Conservation (phyloP, 192 early-diverging fungal genomes). For the Cetraspora pellucida region DNA sequence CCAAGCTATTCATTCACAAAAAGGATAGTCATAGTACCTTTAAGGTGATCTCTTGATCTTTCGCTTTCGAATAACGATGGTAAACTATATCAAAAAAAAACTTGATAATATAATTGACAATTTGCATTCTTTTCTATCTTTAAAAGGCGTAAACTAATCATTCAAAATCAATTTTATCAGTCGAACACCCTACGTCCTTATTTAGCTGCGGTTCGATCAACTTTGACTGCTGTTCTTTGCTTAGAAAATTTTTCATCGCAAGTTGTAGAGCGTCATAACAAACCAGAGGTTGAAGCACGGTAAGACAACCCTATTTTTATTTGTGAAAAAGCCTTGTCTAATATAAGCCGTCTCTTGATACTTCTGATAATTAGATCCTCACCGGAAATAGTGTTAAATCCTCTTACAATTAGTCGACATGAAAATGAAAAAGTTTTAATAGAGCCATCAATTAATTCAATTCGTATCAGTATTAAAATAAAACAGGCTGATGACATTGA, state of each 20-base stretch:
- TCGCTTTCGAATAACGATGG: too few species aligned
- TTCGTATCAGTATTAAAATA: conserved; percentile 93
- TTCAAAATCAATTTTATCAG: conserved; percentile 47
- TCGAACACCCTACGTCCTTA: conserved; percentile 98
- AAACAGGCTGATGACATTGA: conserved; percentile 99
- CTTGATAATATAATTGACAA: too few species aligned
- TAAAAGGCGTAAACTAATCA: too few species aligned
- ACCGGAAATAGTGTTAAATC: conserved; percentile 84
- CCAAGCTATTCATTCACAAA: too few species aligned
- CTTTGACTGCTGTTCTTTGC: conserved; percentile 92
- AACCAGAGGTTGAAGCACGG: conserved; percentile 94
- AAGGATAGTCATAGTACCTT: too few species aligned
- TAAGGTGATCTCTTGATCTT: too few species aligned
- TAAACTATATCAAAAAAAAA: too few species aligned
- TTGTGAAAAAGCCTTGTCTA: too few species aligned
- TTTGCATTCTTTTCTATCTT: too few species aligned
- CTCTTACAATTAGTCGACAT: conserved; percentile 84
- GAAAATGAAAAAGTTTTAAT: conserved; percentile 93
- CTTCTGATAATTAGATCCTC: conserved; percentile 53
- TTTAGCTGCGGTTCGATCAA: conserved; percentile 89
- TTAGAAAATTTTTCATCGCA: conserved; percentile 98
- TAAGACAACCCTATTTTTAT: conserved; percentile 35
- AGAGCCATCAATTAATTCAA: conserved; percentile 90
- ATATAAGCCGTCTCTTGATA: background rate
- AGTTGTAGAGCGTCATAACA: conserved; percentile 96